Percentiles rank a stretch among this genome's conserved stretches.
phyloP scores from a whole-genome alignment of 139 green algal species.

The Tetratostichococcus sp. region DNA sequence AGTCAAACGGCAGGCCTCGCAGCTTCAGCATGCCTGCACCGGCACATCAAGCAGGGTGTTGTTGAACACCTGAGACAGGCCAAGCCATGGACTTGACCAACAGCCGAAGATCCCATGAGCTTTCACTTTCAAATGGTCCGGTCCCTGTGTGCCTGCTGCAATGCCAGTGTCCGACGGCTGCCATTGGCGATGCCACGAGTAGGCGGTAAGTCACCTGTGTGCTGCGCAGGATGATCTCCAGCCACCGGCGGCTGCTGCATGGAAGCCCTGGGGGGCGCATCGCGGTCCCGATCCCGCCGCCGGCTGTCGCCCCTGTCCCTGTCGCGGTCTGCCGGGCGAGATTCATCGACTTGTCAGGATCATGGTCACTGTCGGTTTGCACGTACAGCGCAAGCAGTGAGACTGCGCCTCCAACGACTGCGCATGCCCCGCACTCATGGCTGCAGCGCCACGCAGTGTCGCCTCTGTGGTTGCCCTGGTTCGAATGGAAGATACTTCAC shows the following conservation, averaged over 20 bases:
- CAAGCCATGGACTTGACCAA: neutral
- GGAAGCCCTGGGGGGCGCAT: neutral
- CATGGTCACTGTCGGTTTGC: too few species aligned
- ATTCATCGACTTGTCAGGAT: too few species aligned
- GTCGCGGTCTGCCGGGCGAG: neutral
- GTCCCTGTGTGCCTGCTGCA: too few species aligned
- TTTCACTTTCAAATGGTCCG: neutral
- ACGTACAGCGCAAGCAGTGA: too few species aligned
- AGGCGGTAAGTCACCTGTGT: neutral
- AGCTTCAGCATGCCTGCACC: conserved; percentile 60
- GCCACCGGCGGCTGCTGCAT: neutral
- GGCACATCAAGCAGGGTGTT: neutral
- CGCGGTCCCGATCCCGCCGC: neutral
- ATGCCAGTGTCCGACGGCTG: too few species aligned
- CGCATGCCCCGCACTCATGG: too few species aligned
- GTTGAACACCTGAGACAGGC: too few species aligned
- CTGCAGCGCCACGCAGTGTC: too few species aligned
- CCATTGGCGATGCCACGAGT: neutral
- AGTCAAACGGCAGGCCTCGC: conserved; percentile 77
- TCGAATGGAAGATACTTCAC: too few species aligned
- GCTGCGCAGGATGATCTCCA: neutral
- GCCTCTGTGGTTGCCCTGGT: too few species aligned
- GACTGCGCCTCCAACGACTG: too few species aligned
- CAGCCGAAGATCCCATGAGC: neutral
- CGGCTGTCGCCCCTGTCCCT: neutral